Evolutionary conservation across 352 stramenopile species (phyloP).

Genomic region (Phytophthora nicotianae): DNA sequence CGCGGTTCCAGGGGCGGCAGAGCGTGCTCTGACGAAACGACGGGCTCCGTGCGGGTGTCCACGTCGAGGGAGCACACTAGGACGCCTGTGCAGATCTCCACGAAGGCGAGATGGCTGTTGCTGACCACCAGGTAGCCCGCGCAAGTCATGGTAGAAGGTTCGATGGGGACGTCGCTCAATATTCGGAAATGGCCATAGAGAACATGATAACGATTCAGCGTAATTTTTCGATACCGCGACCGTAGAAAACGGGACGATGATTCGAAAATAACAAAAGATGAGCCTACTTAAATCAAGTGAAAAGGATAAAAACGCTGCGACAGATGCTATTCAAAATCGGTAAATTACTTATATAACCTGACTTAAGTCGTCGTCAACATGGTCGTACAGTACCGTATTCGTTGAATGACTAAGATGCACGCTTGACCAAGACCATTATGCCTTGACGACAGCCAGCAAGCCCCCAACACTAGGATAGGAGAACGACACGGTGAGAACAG

Average conservation of each 20-base stretch:
- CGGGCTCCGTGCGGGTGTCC: neutral
- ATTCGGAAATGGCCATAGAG: conserved; percentile 18
- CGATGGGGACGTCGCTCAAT: conserved; percentile 4
- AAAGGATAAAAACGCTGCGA: neutral
- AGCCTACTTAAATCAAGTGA: neutral
- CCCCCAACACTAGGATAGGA: no score
- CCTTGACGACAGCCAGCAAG: no score
- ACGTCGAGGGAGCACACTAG: conserved; percentile 47
- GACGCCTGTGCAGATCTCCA: conserved; percentile 63
- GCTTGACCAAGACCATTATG: no score
- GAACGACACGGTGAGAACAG: no score
- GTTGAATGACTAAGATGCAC: no score
- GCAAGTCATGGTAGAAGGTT: conserved; percentile 54
- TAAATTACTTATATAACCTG: neutral
- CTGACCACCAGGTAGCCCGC: conserved; percentile 71
- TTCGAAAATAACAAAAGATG: conserved; percentile 4
- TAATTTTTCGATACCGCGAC: conserved; percentile 6
- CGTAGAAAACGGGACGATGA: conserved; percentile 14
- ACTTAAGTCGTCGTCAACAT: neutral
- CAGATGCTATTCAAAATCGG: neutral
- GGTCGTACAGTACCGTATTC: no score
- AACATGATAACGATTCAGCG: conserved; percentile 12
- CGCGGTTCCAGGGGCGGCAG: conserved; percentile 55
- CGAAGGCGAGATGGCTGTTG: conserved; percentile 57
- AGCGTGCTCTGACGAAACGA: conserved; percentile 9